Evolutionary conservation across 2,329 filamentous ascomycete species (phyloP).

Genomic region (Stemphylium vesicarium): DNA sequence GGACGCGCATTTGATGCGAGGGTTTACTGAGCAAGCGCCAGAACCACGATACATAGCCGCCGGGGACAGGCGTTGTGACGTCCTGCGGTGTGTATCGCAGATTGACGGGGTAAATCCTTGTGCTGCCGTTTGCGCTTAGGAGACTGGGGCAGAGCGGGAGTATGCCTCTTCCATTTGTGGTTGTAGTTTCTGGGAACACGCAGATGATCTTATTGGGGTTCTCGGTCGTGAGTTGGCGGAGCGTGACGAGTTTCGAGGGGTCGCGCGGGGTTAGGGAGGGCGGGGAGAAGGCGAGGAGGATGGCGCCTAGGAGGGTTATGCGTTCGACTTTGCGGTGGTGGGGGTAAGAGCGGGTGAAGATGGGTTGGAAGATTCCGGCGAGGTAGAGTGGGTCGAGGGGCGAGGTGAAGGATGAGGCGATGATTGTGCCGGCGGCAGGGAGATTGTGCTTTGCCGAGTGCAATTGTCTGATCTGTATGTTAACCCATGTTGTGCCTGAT

Average conservation of each 20-base stretch:
- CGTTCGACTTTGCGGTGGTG: constrained; percentile 73
- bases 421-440: constrained; percentile 79
- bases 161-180: constrained; percentile 91
- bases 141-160: constrained; percentile 82
- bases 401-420: constrained; percentile 89
- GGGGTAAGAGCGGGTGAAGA: constrained; percentile 89
- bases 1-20: constrained; percentile 87
- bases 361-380: constrained; percentile 92
- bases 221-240: constrained; percentile 62
- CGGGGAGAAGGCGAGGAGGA: constrained; percentile 72
- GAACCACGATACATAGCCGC: constrained; percentile 73
- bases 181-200: constrained; percentile 92
- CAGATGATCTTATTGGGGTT: constrained; percentile 80
- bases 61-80: constrained; percentile 87
- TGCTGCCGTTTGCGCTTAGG: constrained; percentile 67
- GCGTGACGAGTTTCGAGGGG: constrained; percentile 42
- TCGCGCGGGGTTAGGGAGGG: constrained; percentile 52
- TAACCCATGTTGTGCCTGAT: background rate
- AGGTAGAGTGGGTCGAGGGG: constrained; percentile 94
- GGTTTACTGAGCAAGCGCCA: constrained; percentile 86
- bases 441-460: constrained; percentile 62
- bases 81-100: constrained; percentile 88
- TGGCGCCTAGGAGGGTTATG: constrained; percentile 77
- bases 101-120: constrained; percentile 88
- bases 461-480: constrained; percentile 21